Evolutionary conservation across 139 green algal genomes (phyloP), one percentile per base, ranked within the genome.

Genomic region (Deuterostichococcus epilithicus): DNA sequence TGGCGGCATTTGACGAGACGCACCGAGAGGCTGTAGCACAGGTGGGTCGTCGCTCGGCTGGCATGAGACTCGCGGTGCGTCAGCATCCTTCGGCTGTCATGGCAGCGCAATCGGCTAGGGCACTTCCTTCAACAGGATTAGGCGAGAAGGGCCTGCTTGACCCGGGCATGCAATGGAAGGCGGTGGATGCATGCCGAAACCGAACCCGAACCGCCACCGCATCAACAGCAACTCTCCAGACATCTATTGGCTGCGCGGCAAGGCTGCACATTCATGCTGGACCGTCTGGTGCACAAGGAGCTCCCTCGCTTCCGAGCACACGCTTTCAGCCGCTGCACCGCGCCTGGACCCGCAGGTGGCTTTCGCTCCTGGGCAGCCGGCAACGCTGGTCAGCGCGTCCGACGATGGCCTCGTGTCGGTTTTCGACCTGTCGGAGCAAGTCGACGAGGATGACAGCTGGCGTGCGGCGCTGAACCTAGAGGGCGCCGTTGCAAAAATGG

Each of bases 1-100:
- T 90, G 22, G 78, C 77, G 0, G 78, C 42, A 4, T 92, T 93
- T 68, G 80, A 89, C 36, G 92, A 96, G 75, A 93, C 91, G 3
- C 91, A 95, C 77, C 86, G 86, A 76, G 86, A 94, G 42, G 90
- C 91, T 38, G 87, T 94, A 1, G 90, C 87, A 25, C 87, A 93
- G 83, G 87, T 88, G 47, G 10, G 3, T 13, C 42, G 13, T n/a
- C n/a, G n/a, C n/a, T n/a, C n/a, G n/a, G n/a, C n/a, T n/a, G n/a
- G n/a, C n/a, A n/a, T n/a, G n/a, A n/a, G n/a, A n/a, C n/a, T n/a
- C n/a, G n/a, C n/a, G n/a, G n/a, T n/a, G n/a, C n/a, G n/a, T n/a
- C n/a, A 25, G 69, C 36, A 59, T 23, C 36, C 63, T 35, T 42
- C 1, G 44, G 20, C 4, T 47, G 10, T 13, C 25, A 13, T 20